These are phyloP conservation scores for Rhypophila decipiens DNA, from an alignment of 495 filamentous ascomycete species.

Conservation along the genomic window DNA sequence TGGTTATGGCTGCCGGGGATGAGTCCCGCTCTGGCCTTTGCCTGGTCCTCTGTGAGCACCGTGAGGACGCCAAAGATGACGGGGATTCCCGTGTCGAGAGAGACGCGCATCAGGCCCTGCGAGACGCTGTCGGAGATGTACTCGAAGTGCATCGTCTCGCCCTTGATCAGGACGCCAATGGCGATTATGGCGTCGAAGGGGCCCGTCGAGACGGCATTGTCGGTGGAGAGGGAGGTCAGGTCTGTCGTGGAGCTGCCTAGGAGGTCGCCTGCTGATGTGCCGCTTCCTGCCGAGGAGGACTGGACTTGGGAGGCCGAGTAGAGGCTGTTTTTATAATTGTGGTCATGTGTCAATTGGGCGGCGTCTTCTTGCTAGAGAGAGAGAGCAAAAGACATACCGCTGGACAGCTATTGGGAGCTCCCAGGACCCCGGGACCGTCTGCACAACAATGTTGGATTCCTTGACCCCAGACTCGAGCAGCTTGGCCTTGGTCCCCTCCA, in stretches of 20 bases:
- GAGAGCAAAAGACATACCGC: conserved; percentile 43
- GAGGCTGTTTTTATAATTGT: conserved; percentile 61
- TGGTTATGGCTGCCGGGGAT: conserved; percentile 64
- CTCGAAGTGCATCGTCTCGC: conserved; percentile 97
- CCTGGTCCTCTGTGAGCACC: conserved; percentile 82
- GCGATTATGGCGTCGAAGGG: conserved; percentile 92
- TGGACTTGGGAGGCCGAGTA: conserved; percentile 85
- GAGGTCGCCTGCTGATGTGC: conserved; percentile 71
- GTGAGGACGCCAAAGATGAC: conserved; percentile 92
- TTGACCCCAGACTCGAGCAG: conserved; percentile 63
- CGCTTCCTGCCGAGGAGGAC: conserved; percentile 55
- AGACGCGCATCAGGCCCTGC: conserved; percentile 89
- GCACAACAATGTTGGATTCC: conserved; percentile 77
- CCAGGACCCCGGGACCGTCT: conserved; percentile 90
- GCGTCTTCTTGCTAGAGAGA: no score
- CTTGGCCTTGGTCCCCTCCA: conserved; percentile 57
- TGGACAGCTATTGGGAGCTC: conserved; percentile 86
- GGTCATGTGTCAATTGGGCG: conserved; percentile 4
- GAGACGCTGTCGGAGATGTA: conserved; percentile 90
- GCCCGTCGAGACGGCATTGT: conserved; percentile 33
- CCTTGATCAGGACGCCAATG: conserved; percentile 95
- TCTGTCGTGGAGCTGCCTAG: conserved; percentile 62
- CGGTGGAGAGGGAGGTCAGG: conserved; percentile 34
- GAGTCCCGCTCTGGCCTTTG: conserved; percentile 75
- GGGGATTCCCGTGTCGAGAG: conserved; percentile 78